These are phyloP conservation scores for Amanita phalloides DNA, from an alignment of 768 basidiomycete genomes.

Conservation along the genomic window DNA sequence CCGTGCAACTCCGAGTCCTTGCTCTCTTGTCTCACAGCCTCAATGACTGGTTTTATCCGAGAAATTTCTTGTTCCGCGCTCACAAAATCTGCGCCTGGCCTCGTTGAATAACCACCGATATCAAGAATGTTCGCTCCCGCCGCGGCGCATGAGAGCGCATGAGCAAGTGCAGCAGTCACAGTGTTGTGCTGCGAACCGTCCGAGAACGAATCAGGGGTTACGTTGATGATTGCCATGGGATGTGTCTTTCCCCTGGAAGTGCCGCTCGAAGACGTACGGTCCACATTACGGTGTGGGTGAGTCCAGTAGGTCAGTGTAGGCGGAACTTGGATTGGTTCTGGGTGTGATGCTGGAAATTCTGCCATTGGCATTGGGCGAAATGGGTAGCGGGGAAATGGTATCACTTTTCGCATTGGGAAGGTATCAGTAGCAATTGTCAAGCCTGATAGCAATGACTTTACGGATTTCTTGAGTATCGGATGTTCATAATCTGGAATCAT, in stretches of 20 bases:
- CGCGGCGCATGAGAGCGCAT: slow-evolving; percentile 34
- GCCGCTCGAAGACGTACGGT: background rate
- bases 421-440: slow-evolving; percentile 22
- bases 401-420: slow-evolving; percentile 57
- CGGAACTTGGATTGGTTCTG: slow-evolving; percentile 20
- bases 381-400: slow-evolving; percentile 60
- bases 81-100: slow-evolving; percentile 68
- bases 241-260: slow-evolving; percentile 28
- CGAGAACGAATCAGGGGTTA: slow-evolving; percentile 94
- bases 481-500: slow-evolving; percentile 71
- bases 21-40: slow-evolving; percentile 34
- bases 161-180: slow-evolving; percentile 41
- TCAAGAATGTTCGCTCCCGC: slow-evolving; percentile 75
- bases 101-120: slow-evolving; percentile 89
- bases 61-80: slow-evolving; percentile 55
- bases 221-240: slow-evolving; percentile 89
- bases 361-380: slow-evolving; percentile 10
- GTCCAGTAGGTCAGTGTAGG: slow-evolving; percentile 42
- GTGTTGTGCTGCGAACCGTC: slow-evolving; percentile 61
- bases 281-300: slow-evolving; percentile 16
- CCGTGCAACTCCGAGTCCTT: slow-evolving; percentile 6
- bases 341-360: slow-evolving; percentile 6
- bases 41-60: slow-evolving; percentile 65
- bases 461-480: slow-evolving; percentile 39
- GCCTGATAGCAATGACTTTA: slow-evolving; percentile 34